Conservation (phyloP, 306 rosid species). For the Gillenia trifoliata region DNA sequence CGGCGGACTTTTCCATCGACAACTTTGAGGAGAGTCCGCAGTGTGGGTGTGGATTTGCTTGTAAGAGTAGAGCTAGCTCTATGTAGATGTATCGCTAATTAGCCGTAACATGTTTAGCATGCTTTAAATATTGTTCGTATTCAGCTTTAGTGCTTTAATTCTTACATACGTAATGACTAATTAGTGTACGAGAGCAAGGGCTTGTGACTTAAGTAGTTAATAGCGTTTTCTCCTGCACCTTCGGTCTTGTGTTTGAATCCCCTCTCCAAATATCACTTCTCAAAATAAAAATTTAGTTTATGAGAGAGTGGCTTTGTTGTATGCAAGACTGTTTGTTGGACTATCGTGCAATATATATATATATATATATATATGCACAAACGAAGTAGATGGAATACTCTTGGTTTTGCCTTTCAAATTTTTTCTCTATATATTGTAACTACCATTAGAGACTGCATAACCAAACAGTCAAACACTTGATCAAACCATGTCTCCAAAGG, state of each 20-base stretch:
- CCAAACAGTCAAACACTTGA: conserved; percentile 11
- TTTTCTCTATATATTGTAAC: background rate
- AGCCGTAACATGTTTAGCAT: background rate
- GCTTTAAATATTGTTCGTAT: background rate
- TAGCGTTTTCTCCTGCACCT: no score
- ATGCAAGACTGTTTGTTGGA: background rate
- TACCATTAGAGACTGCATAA: background rate
- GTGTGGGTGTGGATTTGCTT: conserved; percentile 58
- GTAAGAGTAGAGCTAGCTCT: background rate
- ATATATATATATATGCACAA: background rate
- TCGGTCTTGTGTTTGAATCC: no score
- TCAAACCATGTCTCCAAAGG: conserved; percentile 9
- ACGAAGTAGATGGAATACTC: background rate
- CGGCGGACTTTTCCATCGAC: conserved; percentile 30
- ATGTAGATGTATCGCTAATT: background rate
- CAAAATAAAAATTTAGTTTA: no score
- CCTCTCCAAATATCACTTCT: background rate
- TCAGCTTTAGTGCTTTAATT: background rate
- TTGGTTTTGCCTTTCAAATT: background rate
- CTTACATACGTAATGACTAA: background rate
- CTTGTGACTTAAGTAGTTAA: background rate
- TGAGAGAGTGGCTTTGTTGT: background rate
- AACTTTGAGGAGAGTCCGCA: conserved; percentile 48
- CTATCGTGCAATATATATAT: background rate
- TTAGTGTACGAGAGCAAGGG: background rate